These are phyloP conservation scores for Lentinula edodes DNA, from an alignment of 768 basidiomycete species.

Conservation along the genomic window DNA sequence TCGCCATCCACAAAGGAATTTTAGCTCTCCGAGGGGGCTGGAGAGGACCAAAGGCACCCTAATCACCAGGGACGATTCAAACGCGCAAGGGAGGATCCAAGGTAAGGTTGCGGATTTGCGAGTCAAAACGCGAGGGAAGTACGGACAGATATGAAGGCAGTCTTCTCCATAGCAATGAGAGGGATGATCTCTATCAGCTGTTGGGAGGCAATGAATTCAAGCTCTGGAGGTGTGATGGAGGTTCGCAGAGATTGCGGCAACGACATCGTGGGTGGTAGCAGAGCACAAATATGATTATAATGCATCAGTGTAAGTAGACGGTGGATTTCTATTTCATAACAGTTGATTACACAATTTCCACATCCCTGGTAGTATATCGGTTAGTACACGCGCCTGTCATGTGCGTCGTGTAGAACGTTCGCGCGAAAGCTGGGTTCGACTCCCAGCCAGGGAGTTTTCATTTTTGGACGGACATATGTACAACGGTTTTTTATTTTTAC, in stretches of 20 bases:
- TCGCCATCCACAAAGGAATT: slow-evolving; percentile 96
- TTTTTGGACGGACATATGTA: no score
- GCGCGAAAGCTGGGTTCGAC: no score
- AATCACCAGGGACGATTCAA: neutral
- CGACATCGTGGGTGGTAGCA: slow-evolving; percentile 47
- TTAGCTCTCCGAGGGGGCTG: slow-evolving; percentile 78
- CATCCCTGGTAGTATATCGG: no score
- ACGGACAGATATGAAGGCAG: slow-evolving; percentile 83
- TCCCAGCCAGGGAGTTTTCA: no score
- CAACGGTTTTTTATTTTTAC: no score
- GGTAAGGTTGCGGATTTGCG: neutral
- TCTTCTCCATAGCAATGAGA: slow-evolving; percentile 84
- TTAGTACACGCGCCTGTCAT: no score
- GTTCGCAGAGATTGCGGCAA: slow-evolving; percentile 65
- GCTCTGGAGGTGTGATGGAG: slow-evolving; percentile 77
- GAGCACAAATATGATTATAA: neutral
- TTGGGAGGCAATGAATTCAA: slow-evolving; percentile 85
- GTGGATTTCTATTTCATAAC: no score
- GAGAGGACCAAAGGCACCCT: slow-evolving; percentile 94
- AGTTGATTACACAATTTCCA: no score
- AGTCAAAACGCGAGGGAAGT: slow-evolving; percentile 8
- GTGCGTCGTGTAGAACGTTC: no score
- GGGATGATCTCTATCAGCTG: slow-evolving; percentile 84
- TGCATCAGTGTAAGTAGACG: no score
- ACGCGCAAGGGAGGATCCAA: neutral